phyloP scores from a whole-genome alignment of 192 early-diverging fungal species.

The Backusella parvicylindrica region DNA sequence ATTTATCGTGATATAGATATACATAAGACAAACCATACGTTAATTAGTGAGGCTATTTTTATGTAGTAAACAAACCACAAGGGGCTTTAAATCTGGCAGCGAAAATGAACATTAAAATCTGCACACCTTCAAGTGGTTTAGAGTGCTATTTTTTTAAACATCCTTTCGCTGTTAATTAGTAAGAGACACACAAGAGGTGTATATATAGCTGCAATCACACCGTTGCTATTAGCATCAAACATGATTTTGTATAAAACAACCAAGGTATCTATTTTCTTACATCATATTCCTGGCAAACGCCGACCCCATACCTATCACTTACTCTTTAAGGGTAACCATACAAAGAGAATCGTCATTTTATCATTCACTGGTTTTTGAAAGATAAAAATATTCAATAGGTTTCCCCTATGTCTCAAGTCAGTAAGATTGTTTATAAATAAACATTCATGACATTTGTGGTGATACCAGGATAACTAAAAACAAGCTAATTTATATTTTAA shows the following conservation, averaged over 20 bases:
- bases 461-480: not conserved
- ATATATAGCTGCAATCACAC: no score
- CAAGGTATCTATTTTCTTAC: not conserved
- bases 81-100: not conserved
- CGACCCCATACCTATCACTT: not conserved
- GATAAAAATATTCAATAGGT: not conserved
- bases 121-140: not conserved
- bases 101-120: not conserved
- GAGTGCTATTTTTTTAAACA: not conserved
- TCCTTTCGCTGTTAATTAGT: not conserved
- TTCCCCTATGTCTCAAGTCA: not conserved
- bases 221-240: not conserved
- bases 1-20: not conserved
- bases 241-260: not conserved
- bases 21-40: not conserved
- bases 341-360: not conserved
- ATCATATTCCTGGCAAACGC: not conserved
- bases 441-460: not conserved
- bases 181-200: no score
- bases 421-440: not conserved
- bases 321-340: not conserved
- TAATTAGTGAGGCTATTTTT: not conserved
- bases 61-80: not conserved
- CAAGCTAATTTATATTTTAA: not conserved
- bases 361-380: not conserved